Percentiles rank a stretch among this genome's conserved stretches.
Conservation (phyloP, 2,329 filamentous ascomycete genomes). For the Trichoderma gracile region DNA sequence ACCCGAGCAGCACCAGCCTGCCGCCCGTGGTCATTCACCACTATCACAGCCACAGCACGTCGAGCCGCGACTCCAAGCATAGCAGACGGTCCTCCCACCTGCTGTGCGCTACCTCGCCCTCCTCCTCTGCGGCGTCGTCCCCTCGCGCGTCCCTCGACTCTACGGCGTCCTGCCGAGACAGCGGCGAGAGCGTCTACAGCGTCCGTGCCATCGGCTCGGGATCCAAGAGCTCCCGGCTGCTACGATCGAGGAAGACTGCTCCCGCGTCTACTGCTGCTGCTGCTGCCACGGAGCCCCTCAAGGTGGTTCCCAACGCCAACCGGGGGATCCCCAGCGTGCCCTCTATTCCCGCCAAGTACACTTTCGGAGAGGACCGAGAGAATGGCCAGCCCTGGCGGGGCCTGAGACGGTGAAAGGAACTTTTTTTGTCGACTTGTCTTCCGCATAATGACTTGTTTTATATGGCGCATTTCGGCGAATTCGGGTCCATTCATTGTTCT, state of each 20-base stretch:
- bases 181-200: constrained; percentile 29
- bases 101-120: constrained; percentile 11
- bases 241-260: constrained; percentile 31
- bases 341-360: constrained; percentile 47
- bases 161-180: constrained; percentile 24
- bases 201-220: constrained; percentile 28
- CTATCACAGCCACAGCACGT: constrained; percentile 12
- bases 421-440: not conserved
- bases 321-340: constrained; percentile 50
- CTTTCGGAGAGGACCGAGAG: constrained; percentile 39
- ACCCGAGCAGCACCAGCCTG: constrained; percentile 3
- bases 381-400: constrained; percentile 38
- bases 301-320: constrained; percentile 49
- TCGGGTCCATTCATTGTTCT: constrained; percentile 18
- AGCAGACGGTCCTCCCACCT: constrained; percentile 31
- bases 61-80: constrained; percentile 31
- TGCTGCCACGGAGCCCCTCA: constrained; percentile 37
- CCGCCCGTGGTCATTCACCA: constrained; percentile 23
- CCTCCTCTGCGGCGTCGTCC: constrained; percentile 16
- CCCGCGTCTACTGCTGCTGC: constrained; percentile 22
- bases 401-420: constrained; percentile 30
- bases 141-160: constrained; percentile 21
- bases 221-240: constrained; percentile 28
- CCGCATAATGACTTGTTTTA: not conserved
- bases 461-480: not conserved